Conservation (phyloP, 2,329 filamentous ascomycete genomes). For the Fusarium setosum region DNA sequence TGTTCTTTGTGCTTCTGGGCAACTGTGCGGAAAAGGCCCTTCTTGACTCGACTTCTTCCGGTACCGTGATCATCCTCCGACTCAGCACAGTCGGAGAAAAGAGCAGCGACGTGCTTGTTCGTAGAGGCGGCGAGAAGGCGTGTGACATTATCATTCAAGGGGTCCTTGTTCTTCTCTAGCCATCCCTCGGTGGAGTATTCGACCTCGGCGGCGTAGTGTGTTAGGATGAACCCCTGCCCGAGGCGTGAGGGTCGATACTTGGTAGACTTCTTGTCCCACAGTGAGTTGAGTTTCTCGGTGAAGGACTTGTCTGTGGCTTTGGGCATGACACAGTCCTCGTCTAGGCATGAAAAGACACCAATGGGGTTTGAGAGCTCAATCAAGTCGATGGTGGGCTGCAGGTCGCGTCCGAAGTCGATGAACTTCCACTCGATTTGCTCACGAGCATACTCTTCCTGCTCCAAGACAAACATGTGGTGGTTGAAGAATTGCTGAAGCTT, state of each 20-base stretch:
- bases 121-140: conserved; percentile 84
- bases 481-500: conserved; percentile 99
- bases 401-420: conserved; percentile 96
- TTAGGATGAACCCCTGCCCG: conserved; percentile 92
- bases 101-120: conserved; percentile 82
- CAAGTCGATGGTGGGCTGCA: conserved; percentile 97
- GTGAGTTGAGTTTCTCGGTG: conserved; percentile 94
- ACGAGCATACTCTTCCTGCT: conserved; percentile 97
- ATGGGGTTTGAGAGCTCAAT: conserved; percentile 98
- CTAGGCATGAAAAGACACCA: conserved; percentile 97
- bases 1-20: conserved; percentile 98
- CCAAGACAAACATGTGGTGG: conserved; percentile 99
- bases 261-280: conserved; percentile 95
- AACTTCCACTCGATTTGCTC: conserved; percentile 99
- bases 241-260: conserved; percentile 93
- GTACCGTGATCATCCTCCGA: conserved; percentile 77
- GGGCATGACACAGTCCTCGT: conserved; percentile 98
- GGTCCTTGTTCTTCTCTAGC: conserved; percentile 99
- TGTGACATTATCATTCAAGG: conserved; percentile 96
- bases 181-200: conserved; percentile 96
- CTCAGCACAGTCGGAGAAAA: conserved; percentile 92
- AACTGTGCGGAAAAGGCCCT: conserved; percentile 95
- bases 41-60: conserved; percentile 87
- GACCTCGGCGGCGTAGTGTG: conserved; percentile 97
- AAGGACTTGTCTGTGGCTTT: conserved; percentile 98